Evolutionary conservation across 345 rosid species (phyloP).

Genomic region (Sonneratia caseolaris): DNA sequence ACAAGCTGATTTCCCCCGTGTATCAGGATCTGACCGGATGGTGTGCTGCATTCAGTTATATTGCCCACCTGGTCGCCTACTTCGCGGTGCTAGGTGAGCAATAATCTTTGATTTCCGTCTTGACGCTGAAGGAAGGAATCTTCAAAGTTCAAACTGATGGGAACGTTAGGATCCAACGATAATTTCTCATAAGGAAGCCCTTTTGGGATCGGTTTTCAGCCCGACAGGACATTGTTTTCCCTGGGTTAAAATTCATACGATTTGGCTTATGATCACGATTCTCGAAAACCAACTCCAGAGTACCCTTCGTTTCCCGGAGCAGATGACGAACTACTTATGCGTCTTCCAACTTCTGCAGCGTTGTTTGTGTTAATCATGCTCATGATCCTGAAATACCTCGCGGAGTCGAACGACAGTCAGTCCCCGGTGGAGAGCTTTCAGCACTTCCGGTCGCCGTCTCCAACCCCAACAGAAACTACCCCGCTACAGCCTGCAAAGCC

Average conservation of each 20-base stretch:
- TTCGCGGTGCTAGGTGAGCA: slow-evolving; percentile 26
- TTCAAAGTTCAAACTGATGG: no score
- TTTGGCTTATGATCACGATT: no score
- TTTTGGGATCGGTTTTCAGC: no score
- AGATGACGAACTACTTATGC: not conserved
- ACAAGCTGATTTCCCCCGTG: not conserved
- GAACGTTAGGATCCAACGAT: no score
- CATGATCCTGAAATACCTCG: slow-evolving; percentile 23
- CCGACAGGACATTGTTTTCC: not conserved
- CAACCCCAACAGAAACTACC: slow-evolving; percentile 13
- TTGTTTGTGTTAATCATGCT: slow-evolving; percentile 18
- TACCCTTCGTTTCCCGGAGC: no score
- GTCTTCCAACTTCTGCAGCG: slow-evolving; percentile 10
- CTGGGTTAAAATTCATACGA: no score
- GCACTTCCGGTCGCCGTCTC: not conserved
- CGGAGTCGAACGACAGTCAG: slow-evolving; percentile 11
- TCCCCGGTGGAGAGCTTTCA: not conserved
- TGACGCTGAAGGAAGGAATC: not conserved
- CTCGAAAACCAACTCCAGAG: no score
- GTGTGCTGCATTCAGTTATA: slow-evolving; percentile 23
- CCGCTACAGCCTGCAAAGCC: slow-evolving; percentile 17
- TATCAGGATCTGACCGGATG: slow-evolving; percentile 25
- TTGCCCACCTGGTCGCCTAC: slow-evolving; percentile 31
- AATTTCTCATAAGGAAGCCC: no score
- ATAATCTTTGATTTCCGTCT: not conserved